Percentiles rank a stretch among this genome's conserved stretches.
Evolutionary conservation across 2,329 filamentous ascomycete genomes (phyloP).

Genomic region (Xylaria hypoxylon): DNA sequence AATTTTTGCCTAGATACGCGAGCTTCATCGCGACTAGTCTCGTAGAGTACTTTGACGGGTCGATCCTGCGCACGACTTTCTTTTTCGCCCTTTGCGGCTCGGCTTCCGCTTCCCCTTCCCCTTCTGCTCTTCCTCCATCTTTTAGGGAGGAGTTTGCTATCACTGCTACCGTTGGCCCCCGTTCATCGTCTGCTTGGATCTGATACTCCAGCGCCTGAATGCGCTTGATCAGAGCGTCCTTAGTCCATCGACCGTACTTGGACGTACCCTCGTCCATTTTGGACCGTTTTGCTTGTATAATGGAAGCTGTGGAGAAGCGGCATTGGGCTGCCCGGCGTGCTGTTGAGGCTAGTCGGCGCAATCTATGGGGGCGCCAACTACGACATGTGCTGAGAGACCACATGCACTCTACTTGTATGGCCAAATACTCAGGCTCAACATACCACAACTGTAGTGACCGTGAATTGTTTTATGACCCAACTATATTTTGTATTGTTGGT

Average conservation of each 20-base stretch:
- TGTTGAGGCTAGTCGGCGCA: conserved; percentile 29
- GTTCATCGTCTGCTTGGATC: conserved; percentile 34
- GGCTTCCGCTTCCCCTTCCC: conserved; percentile 56
- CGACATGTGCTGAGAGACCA: conserved; percentile 39
- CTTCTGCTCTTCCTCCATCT: conserved; percentile 41
- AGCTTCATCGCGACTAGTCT: conserved; percentile 91
- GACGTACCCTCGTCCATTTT: conserved; percentile 47
- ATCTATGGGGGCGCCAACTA: conserved; percentile 42
- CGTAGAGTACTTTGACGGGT: conserved; percentile 83
- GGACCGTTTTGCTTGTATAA: conserved; percentile 24
- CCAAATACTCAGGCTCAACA: neutral
- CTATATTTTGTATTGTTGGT: neutral
- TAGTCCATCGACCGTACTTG: conserved; percentile 75
- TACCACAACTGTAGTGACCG: neutral
- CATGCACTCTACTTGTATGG: conserved; percentile 41
- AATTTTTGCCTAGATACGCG: conserved; percentile 89
- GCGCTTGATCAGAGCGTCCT: conserved; percentile 73
- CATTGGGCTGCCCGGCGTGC: conserved; percentile 36
- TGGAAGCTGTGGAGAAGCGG: conserved; percentile 42
- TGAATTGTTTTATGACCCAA: neutral
- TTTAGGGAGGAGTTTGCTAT: neutral
- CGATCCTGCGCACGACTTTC: conserved; percentile 66
- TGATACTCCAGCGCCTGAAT: conserved; percentile 76
- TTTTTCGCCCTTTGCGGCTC: conserved; percentile 55
- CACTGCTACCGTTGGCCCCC: neutral